phyloP scores from a whole-genome alignment of 768 basidiomycete species.

The Tricholoma bakamatsutake region DNA sequence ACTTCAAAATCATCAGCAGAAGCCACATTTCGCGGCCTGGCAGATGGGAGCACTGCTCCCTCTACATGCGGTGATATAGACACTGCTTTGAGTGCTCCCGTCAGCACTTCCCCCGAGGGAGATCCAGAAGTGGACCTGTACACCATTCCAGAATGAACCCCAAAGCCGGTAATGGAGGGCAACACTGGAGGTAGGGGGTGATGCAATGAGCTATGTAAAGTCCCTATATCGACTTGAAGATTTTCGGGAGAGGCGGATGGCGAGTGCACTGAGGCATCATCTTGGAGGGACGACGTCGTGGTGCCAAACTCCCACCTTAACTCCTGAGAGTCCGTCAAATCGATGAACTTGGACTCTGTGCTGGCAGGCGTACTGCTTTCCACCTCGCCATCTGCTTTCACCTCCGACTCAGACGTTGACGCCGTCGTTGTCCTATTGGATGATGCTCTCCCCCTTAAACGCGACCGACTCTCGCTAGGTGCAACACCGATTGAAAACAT shows the following conservation, averaged over 20 bases:
- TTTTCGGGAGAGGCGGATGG: background rate
- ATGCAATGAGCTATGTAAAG: background rate
- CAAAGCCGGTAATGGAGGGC: background rate
- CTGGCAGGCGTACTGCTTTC: background rate
- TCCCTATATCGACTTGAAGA: background rate
- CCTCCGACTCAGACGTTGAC: conserved; percentile 1
- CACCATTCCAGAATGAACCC: background rate
- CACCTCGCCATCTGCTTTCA: conserved; percentile 3
- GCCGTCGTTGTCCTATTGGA: conserved; percentile 12
- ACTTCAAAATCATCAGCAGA: conserved; percentile 44
- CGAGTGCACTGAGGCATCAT: background rate
- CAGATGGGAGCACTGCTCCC: background rate
- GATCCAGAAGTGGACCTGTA: background rate
- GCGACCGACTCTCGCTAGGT: conserved; percentile 23
- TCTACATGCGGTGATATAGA: background rate
- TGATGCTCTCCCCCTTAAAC: conserved; percentile 25
- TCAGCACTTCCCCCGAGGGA: background rate
- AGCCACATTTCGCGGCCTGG: background rate
- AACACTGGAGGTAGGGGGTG: background rate
- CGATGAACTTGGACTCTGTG: conserved; percentile 20
- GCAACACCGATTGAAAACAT: conserved; percentile 41
- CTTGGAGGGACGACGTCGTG: conserved; percentile 17
- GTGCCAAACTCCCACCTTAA: conserved; percentile 58
- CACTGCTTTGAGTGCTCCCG: background rate
- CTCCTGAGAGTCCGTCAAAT: conserved; percentile 23